phyloP scores from a whole-genome alignment of 2,329 filamentous ascomycete genomes.

The Ceratocystiopsis sp. region DNA sequence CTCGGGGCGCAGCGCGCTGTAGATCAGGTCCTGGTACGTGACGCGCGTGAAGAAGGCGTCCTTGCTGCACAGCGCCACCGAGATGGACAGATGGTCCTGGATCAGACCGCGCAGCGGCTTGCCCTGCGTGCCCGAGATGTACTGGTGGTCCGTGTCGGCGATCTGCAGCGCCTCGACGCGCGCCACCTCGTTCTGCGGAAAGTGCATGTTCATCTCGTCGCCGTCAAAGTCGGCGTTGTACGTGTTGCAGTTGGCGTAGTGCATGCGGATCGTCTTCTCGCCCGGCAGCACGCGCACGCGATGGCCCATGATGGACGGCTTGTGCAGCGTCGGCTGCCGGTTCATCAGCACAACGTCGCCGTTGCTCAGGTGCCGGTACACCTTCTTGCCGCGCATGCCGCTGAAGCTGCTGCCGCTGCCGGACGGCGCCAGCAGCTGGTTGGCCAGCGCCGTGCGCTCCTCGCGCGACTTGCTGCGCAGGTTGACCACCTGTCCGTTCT shows the following conservation, averaged over 20 bases:
- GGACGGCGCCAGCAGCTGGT: conserved; percentile 78
- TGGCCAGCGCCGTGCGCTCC: conserved; percentile 76
- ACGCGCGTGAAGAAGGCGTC: conserved; percentile 81
- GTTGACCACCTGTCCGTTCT: conserved; percentile 81
- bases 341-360: conserved; percentile 98
- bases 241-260: conserved; percentile 98
- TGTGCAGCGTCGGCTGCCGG: conserved; percentile 91
- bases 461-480: conserved; percentile 75
- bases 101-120: conserved; percentile 91
- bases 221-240: conserved; percentile 99
- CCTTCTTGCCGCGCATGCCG: conserved; percentile 80
- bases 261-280: conserved; percentile 97
- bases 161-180: conserved; percentile 83
- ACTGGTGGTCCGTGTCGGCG: conserved; percentile 94
- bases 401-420: conserved; percentile 49
- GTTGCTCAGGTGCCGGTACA: conserved; percentile 87
- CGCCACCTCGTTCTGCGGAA: conserved; percentile 91
- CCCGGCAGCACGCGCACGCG: conserved; percentile 79
- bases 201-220: conserved; percentile 99
- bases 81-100: conserved; percentile 95
- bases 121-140: conserved; percentile 82
- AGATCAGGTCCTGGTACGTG: conserved; percentile 87
- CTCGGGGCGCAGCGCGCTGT: conserved; percentile 76
- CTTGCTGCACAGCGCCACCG: conserved; percentile 74
- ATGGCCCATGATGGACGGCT: conserved; percentile 98